Percentiles rank a stretch among this genome's conserved stretches.
phyloP scores from a whole-genome alignment of 306 rosid species.

The Nissolia schottii region DNA sequence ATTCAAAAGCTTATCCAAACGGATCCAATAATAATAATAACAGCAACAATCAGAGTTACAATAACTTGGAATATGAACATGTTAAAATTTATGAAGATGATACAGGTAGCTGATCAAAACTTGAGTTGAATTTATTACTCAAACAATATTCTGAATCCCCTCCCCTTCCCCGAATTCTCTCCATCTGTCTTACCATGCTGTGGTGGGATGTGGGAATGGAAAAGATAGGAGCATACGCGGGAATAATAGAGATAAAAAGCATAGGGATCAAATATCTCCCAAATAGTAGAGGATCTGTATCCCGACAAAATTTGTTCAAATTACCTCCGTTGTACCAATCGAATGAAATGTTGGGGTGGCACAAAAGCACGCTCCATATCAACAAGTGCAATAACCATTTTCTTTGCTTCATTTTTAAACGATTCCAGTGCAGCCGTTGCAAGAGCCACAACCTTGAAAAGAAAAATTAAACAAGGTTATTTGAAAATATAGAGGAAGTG shows the following conservation, averaged over 20 bases:
- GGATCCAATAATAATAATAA: neutral
- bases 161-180: neutral
- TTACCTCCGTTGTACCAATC: constrained; percentile 94
- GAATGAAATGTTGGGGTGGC: constrained; percentile 97
- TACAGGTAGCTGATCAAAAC: neutral
- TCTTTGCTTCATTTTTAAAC: constrained; percentile 86
- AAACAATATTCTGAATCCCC: neutral
- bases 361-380: constrained; percentile 99
- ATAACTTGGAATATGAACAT: neutral
- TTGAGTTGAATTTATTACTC: neutral
- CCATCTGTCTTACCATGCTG: neutral
- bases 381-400: constrained; percentile 95
- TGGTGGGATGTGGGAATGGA: no score
- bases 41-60: neutral
- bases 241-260: neutral
- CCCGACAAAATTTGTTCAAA: neutral
- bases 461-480: constrained; percentile 2
- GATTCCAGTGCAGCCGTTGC: constrained; percentile 82
- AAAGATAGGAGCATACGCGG: no score
- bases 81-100: neutral
- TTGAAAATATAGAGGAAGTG: constrained; percentile 2
- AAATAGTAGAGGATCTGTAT: neutral
- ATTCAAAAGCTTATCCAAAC: no score
- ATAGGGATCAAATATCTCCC: neutral
- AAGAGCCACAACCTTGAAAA: constrained; percentile 74